These are phyloP conservation scores for Naematelia encephala DNA, from an alignment of 768 basidiomycete genomes.

Conservation along the genomic window DNA sequence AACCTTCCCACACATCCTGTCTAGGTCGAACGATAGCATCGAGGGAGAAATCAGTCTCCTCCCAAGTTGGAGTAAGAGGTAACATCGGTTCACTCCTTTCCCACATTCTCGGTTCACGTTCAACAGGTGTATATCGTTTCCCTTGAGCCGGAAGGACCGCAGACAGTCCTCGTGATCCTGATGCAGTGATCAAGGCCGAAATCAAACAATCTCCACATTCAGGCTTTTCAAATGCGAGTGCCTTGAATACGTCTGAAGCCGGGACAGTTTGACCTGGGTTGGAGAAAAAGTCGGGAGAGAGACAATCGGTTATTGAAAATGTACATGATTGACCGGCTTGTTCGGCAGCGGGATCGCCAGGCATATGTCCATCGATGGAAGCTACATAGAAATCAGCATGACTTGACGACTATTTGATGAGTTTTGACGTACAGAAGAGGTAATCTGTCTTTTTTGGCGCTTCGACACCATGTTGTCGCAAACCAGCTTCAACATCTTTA, in stretches of 20 bases:
- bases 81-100: conserved; percentile 38
- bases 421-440: conserved; percentile 36
- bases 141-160: conserved; percentile 38
- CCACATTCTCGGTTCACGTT: conserved; percentile 15
- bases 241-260: conserved; percentile 40
- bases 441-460: conserved; percentile 29
- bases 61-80: conserved; percentile 38
- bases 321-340: background rate
- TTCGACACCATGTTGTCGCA: conserved; percentile 25
- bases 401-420: conserved; percentile 2
- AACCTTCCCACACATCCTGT: conserved; percentile 26
- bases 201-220: conserved; percentile 49
- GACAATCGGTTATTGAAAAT: conserved; percentile 16
- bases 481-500: conserved; percentile 16
- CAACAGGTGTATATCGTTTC: conserved; percentile 3
- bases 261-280: conserved; percentile 6
- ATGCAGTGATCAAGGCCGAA: conserved; percentile 35
- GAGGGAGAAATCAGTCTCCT: conserved; percentile 36
- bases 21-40: conserved; percentile 19
- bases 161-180: conserved; percentile 36
- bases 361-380: conserved; percentile 46
- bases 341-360: conserved; percentile 14
- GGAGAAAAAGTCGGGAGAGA: conserved; percentile 28
- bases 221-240: conserved; percentile 37
- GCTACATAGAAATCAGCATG: conserved; percentile 18